Evolutionary conservation across 2,329 filamentous ascomycete genomes (phyloP), one percentile per base, ranked within the genome.

Genomic region (Calonectria pseudoturangicola): DNA sequence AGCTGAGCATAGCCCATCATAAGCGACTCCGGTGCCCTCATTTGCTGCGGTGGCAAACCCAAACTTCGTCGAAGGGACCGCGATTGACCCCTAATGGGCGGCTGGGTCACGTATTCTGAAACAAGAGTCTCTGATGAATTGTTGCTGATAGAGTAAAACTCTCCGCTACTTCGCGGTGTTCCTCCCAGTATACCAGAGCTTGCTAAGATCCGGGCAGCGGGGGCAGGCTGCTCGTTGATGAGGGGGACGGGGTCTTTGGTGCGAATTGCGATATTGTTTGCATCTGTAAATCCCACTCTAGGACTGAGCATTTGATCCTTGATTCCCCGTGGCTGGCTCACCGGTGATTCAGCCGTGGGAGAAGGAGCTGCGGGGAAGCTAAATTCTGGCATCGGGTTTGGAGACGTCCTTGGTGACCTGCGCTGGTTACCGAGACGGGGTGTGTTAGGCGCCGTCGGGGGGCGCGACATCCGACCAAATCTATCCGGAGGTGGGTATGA

Each of bases 1-100:
- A 98, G 91, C 79, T 99, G 97, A 3, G 95, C 96, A 84, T 98
- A 99, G 0, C 96, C 97, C 97, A 99, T 99, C 92, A 99, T 97
- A 67, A 99, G 86, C 1, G 93, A 93, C 82, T 98, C 96, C 0
- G 94, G 92, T 47, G 87, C 82, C 78, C 85, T 87, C 48, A 87
- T 82, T 58, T 86, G 85, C 74, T 86, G 84, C 71, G 83, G 83
- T 73, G 83, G 80, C 68, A 88, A 79, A 65, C 83, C 85, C 33
- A 89, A 88, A 73, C 84, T 85, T 63, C 86, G 85, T 70, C 89
- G 86, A 16, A 88, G 79, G 33, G 88, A 86, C 30, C 85, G 82
- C 51, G 77, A 82, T 15, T 83, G 81, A 2, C 81, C 79, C 65
- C 85, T 78, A 18, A 73, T 65, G 27, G 79, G 71, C 9, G 79